Evolutionary conservation across 2,329 filamentous ascomycete genomes (phyloP).

Genomic region (Trichoderma endophyticum): DNA sequence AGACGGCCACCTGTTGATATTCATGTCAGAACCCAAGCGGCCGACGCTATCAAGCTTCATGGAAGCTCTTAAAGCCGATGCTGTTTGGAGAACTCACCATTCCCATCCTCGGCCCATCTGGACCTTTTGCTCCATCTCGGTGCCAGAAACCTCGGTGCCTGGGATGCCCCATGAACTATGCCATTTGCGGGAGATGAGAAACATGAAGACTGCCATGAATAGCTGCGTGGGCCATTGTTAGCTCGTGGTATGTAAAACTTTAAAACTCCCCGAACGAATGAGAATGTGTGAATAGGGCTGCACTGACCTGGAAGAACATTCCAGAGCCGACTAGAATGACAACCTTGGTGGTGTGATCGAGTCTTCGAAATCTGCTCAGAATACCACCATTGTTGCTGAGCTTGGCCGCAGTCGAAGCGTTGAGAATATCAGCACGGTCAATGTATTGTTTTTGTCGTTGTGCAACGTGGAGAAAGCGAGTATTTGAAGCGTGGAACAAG

Average conservation of each 20-base stretch:
- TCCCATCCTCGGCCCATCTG: conserved; percentile 55
- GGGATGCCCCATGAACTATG: conserved; percentile 58
- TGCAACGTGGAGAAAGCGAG: conserved; percentile 56
- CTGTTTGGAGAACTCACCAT: conserved; percentile 44
- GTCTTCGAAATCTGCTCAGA: conserved; percentile 30
- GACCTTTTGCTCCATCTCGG: conserved; percentile 46
- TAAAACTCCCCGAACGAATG: not conserved
- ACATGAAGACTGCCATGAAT: conserved; percentile 55
- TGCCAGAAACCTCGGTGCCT: conserved; percentile 55
- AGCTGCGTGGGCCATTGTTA: conserved; percentile 41
- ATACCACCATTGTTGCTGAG: conserved; percentile 22
- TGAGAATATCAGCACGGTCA: not conserved
- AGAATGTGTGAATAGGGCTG: not conserved
- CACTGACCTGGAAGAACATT: conserved; percentile 53
- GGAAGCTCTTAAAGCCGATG: not conserved
- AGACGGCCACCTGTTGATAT: conserved; percentile 48
- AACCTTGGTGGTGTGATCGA: conserved; percentile 44
- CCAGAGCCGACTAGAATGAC: conserved; percentile 50
- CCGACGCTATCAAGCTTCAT: not conserved
- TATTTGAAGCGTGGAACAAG: conserved; percentile 62
- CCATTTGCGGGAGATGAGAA: conserved; percentile 60
- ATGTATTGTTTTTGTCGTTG: conserved; percentile 43
- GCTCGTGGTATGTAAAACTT: not conserved
- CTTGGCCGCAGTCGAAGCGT: conserved; percentile 18
- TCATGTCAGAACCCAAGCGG: not conserved